A percentile compares a stretch with the other conserved stretches of the same genome.
Conservation (phyloP, 2,329 filamentous ascomycete genomes). For the Sarocladium kiliense region DNA sequence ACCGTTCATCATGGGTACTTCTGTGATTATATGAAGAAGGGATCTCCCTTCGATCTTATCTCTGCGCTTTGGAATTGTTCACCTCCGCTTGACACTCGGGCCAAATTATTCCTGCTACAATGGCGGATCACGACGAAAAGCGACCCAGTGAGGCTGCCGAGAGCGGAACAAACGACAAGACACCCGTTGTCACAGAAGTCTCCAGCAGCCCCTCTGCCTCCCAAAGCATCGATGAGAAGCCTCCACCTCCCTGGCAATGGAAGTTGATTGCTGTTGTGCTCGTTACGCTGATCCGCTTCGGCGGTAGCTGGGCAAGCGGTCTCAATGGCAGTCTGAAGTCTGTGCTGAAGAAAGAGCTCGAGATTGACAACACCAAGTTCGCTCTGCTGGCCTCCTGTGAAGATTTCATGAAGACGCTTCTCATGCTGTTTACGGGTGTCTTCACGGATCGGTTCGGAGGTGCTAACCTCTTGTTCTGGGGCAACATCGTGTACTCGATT, state of each 20-base stretch:
- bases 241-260: constrained; percentile 11
- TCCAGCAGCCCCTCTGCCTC: neutral
- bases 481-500: constrained; percentile 49
- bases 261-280: constrained; percentile 35
- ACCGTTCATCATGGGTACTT: no score
- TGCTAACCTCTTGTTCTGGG: constrained; percentile 47
- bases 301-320: constrained; percentile 49
- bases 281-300: constrained; percentile 48
- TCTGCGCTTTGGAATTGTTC: no score
- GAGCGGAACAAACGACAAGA: neutral
- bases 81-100: no score
- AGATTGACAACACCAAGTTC: constrained; percentile 54
- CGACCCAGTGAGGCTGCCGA: neutral
- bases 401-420: constrained; percentile 51
- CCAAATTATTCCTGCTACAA: neutral
- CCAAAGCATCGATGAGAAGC: constrained; percentile 2
- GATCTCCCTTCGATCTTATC: no score
- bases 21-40: no score
- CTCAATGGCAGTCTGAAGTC: constrained; percentile 54
- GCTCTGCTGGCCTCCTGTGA: constrained; percentile 52
- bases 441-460: constrained; percentile 53
- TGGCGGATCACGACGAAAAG: neutral
- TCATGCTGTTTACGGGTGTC: constrained; percentile 47
- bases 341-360: constrained; percentile 51
- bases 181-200: neutral